A percentile compares a stretch with the other conserved stretches of the same genome.
Conservation (phyloP, 495 filamentous ascomycete species). For the Hypoxylon trugodes region DNA sequence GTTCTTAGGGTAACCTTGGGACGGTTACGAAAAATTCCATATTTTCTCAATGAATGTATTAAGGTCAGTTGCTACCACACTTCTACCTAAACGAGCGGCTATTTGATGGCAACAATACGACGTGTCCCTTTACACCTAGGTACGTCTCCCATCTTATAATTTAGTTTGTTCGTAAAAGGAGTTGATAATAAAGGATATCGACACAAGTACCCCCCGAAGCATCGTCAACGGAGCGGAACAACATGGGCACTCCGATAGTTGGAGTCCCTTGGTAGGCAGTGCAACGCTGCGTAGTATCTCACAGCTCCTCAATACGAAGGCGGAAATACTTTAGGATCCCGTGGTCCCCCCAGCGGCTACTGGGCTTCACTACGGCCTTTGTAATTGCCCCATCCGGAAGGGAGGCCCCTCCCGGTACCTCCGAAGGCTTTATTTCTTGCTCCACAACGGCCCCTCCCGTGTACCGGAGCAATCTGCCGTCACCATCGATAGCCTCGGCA, state of each 20-base stretch:
- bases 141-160: neutral
- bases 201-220: too few relatives aligned
- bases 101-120: neutral
- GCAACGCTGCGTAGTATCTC: neutral
- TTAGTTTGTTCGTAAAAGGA: too few relatives aligned
- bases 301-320: constrained; percentile 1
- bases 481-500: constrained; percentile 43
- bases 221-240: too few relatives aligned
- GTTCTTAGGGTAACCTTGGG: neutral
- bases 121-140: neutral
- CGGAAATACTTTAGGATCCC: constrained; percentile 20
- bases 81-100: constrained; percentile 1
- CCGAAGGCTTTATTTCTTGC: constrained; percentile 34
- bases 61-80: neutral
- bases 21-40: neutral
- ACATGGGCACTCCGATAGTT: too few relatives aligned
- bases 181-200: too few relatives aligned
- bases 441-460: constrained; percentile 38
- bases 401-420: neutral
- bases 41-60: constrained; percentile 17
- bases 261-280: neutral
- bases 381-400: neutral
- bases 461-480: constrained; percentile 37
- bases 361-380: neutral
- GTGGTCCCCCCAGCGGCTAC: constrained; percentile 13